A percentile compares a stretch with the other conserved stretches of the same genome.
These are phyloP conservation scores for Phytophthora ohioensis DNA, from an alignment of 352 stramenopile genomes.

Conservation along the genomic window DNA sequence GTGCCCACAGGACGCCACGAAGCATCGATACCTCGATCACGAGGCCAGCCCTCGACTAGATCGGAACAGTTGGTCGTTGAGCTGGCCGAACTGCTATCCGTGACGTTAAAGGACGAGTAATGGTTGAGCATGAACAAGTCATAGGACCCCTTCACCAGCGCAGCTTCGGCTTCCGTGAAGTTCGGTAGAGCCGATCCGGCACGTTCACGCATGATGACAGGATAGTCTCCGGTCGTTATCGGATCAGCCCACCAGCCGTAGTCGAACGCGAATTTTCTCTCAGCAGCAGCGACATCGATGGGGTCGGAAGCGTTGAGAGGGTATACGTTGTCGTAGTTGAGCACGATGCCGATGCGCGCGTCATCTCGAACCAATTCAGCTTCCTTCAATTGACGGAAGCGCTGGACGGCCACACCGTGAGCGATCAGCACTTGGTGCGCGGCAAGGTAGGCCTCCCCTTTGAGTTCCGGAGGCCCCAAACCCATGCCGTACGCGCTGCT, in stretches of 20 bases:
- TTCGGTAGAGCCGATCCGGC: conserved; percentile 69
- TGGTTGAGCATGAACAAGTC: conserved; percentile 96
- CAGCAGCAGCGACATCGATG: conserved; percentile 58
- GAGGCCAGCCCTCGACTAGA: conserved; percentile 34
- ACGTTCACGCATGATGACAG: conserved; percentile 83
- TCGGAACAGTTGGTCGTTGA: conserved; percentile 40
- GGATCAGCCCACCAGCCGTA: conserved; percentile 92
- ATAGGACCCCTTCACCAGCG: conserved; percentile 72
- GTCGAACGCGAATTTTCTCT: conserved; percentile 88
- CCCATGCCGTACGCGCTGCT: conserved; percentile 87
- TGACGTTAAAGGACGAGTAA: conserved; percentile 62
- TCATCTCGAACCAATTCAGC: conserved; percentile 41
- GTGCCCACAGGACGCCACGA: background rate
- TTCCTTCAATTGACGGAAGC: conserved; percentile 84
- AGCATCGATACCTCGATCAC: conserved; percentile 48
- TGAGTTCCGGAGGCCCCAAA: no score
- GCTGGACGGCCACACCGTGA: conserved; percentile 84
- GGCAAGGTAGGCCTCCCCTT: conserved; percentile 38
- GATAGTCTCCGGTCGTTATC: conserved; percentile 92
- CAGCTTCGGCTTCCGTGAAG: conserved; percentile 84
- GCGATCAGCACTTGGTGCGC: conserved; percentile 92
- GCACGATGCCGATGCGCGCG: conserved; percentile 91
- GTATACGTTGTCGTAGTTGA: conserved; percentile 77
- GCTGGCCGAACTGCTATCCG: conserved; percentile 42
- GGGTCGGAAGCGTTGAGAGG: conserved; percentile 71